Evolutionary conservation across 1,284 basidiomycete species (phyloP), one percentile per base, ranked within the genome.

Genomic region (Pascua guehoae): DNA sequence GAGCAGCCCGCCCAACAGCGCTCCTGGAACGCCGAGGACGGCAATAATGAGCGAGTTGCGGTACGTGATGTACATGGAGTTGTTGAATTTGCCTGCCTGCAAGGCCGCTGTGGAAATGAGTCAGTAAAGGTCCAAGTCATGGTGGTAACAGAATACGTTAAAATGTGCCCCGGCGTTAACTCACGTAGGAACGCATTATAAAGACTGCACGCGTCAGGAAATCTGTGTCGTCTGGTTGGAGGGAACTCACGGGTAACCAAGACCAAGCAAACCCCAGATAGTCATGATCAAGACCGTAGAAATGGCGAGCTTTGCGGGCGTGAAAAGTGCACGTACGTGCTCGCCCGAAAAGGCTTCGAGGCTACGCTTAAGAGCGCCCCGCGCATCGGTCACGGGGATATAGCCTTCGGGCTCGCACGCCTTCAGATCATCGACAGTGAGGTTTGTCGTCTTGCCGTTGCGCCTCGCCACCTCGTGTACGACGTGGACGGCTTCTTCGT

Each of bases 261-360:
- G 78, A n/a, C 85, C 84, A 54, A 86, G 82, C 47, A 84, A 72
- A 12, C 80, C 82, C 83, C 84, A 86, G 38, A 84, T 78, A 4
- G 79, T 45, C 59, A 84, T 83, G 53, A 82, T 83, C 41, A 85
- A 61, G 0, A 72, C 65, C 4, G 83, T 85, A 62, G 83, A 84
- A 56, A 80, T 70, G 1, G 80, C 80, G 58, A 86, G 76, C 49
- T 78, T 78, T 44, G 66, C 75, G 4, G 80, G 81, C 1, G 79
- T 58, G 62, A 86, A 86, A 17, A 86, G 74, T 5, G 82, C 82
- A 53, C 72, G 78, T 49, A 84, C 65, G 57, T 83, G 82, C 15
- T 78, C 79, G 74, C 81, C 59, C 41, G 78, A 79, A 11, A 84
- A 59, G 10, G 67, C 66, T 16, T 75, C 74, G 58, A 83, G 72